Conservation (phyloP, 352 stramenopile genomes). For the Globisporangium nunn region DNA sequence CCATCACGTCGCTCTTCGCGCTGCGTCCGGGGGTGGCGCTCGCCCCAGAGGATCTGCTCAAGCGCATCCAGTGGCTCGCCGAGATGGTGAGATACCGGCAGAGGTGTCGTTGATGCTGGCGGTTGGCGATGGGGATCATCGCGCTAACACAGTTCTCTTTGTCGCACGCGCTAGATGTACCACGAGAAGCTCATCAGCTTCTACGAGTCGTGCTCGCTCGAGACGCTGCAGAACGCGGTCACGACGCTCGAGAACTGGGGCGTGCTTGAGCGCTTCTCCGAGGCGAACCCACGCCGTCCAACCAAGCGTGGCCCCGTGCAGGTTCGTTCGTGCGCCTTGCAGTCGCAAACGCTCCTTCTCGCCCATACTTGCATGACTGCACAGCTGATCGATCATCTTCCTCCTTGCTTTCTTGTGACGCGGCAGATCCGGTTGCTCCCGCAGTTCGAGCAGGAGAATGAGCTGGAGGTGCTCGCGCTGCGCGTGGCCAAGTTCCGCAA, state of each 20-base stretch:
- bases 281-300: slow-evolving; percentile 7
- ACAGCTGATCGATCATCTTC: too few relatives aligned
- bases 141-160: background rate
- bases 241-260: slow-evolving; percentile 55
- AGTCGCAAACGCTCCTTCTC: too few relatives aligned
- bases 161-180: slow-evolving; percentile 47
- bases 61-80: slow-evolving; percentile 77
- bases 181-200: slow-evolving; percentile 81
- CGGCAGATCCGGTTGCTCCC: slow-evolving; percentile 26
- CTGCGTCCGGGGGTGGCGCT: slow-evolving; percentile 47
- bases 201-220: slow-evolving; percentile 82
- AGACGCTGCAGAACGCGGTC: slow-evolving; percentile 79
- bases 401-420: background rate
- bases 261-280: slow-evolving; percentile 41
- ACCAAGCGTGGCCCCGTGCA: slow-evolving; percentile 11
- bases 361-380: too few relatives aligned
- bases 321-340: slow-evolving; percentile 9
- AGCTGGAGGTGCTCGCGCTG: slow-evolving; percentile 52
- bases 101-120: background rate
- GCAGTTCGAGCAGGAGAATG: slow-evolving; percentile 43
- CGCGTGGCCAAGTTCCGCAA: slow-evolving; percentile 74
- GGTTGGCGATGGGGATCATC: too few relatives aligned
- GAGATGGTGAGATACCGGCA: slow-evolving; percentile 25
- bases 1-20: slow-evolving; percentile 65
- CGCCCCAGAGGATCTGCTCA: slow-evolving; percentile 52